A percentile compares a stretch with the other conserved stretches of the same genome.
phyloP scores from a whole-genome alignment of 2,329 filamentous ascomycete species.

The Colletotrichum orbiculare region DNA sequence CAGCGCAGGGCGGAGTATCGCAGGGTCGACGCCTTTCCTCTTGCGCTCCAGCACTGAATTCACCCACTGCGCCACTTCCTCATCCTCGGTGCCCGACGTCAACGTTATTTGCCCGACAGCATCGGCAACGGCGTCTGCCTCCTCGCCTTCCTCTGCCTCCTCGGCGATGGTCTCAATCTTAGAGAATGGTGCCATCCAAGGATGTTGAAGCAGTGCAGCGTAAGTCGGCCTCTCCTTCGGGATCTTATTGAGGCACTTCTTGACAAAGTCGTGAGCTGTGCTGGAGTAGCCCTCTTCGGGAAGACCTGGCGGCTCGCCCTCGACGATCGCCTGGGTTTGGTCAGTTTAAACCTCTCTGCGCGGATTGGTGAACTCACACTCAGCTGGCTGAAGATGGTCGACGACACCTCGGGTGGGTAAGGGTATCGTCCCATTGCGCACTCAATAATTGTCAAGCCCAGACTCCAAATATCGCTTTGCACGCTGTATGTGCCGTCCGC shows the following conservation, averaged over 20 bases:
- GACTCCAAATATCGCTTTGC: conserved; percentile 97
- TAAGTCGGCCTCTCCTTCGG: conserved; percentile 95
- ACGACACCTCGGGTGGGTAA: conserved; percentile 96
- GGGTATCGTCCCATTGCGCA: conserved; percentile 95
- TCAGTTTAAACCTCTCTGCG: conserved; percentile 37
- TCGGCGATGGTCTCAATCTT: conserved; percentile 81
- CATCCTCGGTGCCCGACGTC: conserved; percentile 66
- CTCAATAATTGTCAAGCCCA: conserved; percentile 94
- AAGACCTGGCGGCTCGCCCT: conserved; percentile 92
- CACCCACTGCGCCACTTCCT: conserved; percentile 91
- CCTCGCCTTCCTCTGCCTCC: conserved; percentile 72
- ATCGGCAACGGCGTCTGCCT: conserved; percentile 55
- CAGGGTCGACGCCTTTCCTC: conserved; percentile 62
- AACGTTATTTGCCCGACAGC: conserved; percentile 58
- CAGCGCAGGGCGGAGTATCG: conserved; percentile 78
- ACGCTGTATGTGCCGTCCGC: conserved; percentile 93
- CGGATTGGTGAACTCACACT: conserved; percentile 73
- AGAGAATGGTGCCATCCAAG: conserved; percentile 83
- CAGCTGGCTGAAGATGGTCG: conserved; percentile 97
- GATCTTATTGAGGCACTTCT: conserved; percentile 90
- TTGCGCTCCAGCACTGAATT: conserved; percentile 75
- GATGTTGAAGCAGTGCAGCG: conserved; percentile 86
- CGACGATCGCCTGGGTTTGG: conserved; percentile 84
- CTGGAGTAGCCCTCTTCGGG: conserved; percentile 83
- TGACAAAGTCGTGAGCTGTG: conserved; percentile 86